A percentile compares a stretch with the other conserved stretches of the same genome.
Conservation (phyloP, 345 rosid genomes). For the Reutealis trisperma region DNA sequence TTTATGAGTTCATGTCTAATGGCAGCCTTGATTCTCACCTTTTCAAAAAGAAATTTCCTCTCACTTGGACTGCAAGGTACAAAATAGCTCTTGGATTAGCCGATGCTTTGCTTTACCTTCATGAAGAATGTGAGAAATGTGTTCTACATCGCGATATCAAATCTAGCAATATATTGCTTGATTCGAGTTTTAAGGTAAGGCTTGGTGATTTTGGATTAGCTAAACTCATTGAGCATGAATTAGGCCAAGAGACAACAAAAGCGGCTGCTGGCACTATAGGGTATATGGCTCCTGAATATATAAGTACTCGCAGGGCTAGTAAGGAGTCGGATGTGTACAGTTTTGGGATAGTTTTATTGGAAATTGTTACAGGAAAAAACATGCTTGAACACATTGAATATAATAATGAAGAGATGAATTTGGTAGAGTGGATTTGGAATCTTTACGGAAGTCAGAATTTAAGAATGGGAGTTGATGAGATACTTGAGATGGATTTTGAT, state of each 20-base stretch:
- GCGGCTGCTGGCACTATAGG: slow-evolving; percentile 46
- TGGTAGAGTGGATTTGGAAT: slow-evolving; percentile 56
- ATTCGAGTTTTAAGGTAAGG: slow-evolving; percentile 49
- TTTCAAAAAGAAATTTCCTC: slow-evolving; percentile 36
- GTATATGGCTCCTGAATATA: slow-evolving; percentile 53
- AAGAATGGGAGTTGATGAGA: slow-evolving; percentile 34
- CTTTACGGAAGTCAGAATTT: slow-evolving; percentile 36
- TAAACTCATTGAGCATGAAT: slow-evolving; percentile 23
- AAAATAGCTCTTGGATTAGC: slow-evolving; percentile 48
- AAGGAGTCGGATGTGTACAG: slow-evolving; percentile 40
- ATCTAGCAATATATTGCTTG: slow-evolving; percentile 58
- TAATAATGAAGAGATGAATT: slow-evolving; percentile 9
- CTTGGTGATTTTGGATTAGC: slow-evolving; percentile 68
- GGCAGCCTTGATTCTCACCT: slow-evolving; percentile 57
- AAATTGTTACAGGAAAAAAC: slow-evolving; percentile 22
- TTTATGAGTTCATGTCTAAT: slow-evolving; percentile 64
- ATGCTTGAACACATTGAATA: slow-evolving; percentile 26
- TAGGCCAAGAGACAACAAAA: slow-evolving; percentile 34
- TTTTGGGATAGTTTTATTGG: slow-evolving; percentile 36
- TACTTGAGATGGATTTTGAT: slow-evolving; percentile 35
- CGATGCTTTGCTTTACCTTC: slow-evolving; percentile 49
- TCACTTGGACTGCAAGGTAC: slow-evolving; percentile 46
- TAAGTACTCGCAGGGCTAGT: slow-evolving; percentile 46
- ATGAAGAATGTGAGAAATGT: slow-evolving; percentile 61
- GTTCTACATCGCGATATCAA: slow-evolving; percentile 61